Evolutionary conservation across 768 basidiomycete species (phyloP).

Genomic region (Macrolepiota fuliginosa): DNA sequence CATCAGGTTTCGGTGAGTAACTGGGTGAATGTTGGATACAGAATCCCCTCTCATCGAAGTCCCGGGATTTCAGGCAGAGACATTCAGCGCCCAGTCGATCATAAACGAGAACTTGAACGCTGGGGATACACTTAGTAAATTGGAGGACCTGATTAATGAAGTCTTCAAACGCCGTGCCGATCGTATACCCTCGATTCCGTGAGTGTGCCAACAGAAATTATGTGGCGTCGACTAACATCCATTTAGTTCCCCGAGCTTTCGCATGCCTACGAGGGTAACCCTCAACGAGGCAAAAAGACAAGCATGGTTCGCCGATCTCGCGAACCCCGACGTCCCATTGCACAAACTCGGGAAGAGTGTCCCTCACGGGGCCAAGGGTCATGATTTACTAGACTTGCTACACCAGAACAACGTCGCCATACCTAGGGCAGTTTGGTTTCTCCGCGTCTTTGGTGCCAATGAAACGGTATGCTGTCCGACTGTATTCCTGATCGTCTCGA

Average conservation of each 20-base stretch:
- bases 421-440: conserved; percentile 82
- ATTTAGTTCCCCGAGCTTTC: conserved; percentile 63
- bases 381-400: conserved; percentile 77
- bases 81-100: conserved; percentile 55
- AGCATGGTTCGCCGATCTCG: conserved; percentile 81
- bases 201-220: conserved; percentile 25
- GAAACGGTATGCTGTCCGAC: conserved; percentile 56
- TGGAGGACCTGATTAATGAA: conserved; percentile 77
- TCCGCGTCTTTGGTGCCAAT: conserved; percentile 83
- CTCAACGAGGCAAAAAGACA: conserved; percentile 76
- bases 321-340: conserved; percentile 76
- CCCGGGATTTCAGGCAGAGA: conserved; percentile 48
- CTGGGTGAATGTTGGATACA: background rate
- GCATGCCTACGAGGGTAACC: conserved; percentile 80
- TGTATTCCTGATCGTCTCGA: too few relatives aligned
- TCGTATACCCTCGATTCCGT: conserved; percentile 61
- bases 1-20: conserved; percentile 56
- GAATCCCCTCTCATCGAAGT: background rate
- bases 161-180: conserved; percentile 66
- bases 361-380: conserved; percentile 83
- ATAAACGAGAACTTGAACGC: conserved; percentile 47
- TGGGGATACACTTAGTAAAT: conserved; percentile 48
- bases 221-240: background rate
- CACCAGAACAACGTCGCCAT: conserved; percentile 77
- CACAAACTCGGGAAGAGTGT: conserved; percentile 82